Conservation (phyloP, 306 rosid genomes). For the Castanopsis chinensis region DNA sequence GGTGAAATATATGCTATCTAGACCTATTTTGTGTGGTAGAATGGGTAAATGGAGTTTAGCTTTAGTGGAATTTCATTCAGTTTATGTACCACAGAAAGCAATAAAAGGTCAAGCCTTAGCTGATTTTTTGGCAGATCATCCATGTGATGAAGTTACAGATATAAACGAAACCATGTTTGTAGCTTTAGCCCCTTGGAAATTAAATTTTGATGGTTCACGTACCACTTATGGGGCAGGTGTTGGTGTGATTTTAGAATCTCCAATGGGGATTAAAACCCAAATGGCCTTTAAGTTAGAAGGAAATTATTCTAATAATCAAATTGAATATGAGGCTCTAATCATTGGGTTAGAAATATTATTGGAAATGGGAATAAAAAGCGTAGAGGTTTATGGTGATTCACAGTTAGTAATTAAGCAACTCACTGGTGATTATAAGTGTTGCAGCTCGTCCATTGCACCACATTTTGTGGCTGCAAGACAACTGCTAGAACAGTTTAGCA, state of each 20-base stretch:
- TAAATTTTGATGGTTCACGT: not conserved
- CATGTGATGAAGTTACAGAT: not conserved
- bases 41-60: no score
- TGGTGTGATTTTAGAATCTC: not conserved
- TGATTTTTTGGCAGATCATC: not conserved
- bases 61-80: no score
- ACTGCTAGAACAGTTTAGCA: no score
- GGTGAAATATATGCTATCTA: no score
- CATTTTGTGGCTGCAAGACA: not conserved
- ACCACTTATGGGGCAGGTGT: not conserved
- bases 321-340: not conserved
- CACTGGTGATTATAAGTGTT: not conserved
- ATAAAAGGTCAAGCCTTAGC: slow-evolving; percentile 1
- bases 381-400: not conserved
- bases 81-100: no score
- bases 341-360: not conserved
- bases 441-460: not conserved
- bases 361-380: not conserved
- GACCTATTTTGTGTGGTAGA: no score
- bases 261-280: no score
- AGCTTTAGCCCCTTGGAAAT: not conserved
- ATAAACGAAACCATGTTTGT: no score
- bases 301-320: not conserved
- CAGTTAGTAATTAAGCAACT: not conserved
- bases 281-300: not conserved